Evolutionary conservation across 345 rosid species (phyloP).

Genomic region (Gossypium stocksii): DNA sequence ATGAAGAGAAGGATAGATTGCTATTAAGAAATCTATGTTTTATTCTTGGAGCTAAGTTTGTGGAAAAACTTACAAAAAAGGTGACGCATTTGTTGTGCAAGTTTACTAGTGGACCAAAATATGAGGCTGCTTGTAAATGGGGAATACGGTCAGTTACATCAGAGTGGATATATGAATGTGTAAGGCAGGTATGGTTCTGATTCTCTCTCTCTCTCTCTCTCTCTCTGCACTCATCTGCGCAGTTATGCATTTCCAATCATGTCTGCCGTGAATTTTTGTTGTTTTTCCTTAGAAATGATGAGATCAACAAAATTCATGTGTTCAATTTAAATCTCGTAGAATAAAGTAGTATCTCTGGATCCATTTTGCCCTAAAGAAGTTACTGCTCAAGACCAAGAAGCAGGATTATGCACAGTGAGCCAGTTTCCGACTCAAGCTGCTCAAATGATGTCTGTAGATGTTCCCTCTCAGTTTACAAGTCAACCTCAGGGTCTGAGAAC

Average conservation of each 20-base stretch:
- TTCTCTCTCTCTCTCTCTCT: slow-evolving; percentile 11
- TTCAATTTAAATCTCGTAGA: slow-evolving; percentile 36
- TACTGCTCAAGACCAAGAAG: slow-evolving; percentile 61
- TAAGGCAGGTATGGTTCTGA: slow-evolving; percentile 57
- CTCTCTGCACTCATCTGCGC: not conserved
- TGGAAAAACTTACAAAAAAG: slow-evolving; percentile 55
- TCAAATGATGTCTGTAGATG: slow-evolving; percentile 42
- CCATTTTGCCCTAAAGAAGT: slow-evolving; percentile 67
- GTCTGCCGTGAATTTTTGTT: not conserved
- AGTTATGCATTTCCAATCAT: not conserved
- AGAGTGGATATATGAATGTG: slow-evolving; percentile 89
- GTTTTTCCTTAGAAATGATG: slow-evolving; percentile 10
- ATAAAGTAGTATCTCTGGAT: slow-evolving; percentile 57
- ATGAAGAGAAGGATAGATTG: slow-evolving; percentile 65
- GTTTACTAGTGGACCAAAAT: slow-evolving; percentile 64
- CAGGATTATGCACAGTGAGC: slow-evolving; percentile 58
- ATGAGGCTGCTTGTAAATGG: slow-evolving; percentile 75
- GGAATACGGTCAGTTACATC: slow-evolving; percentile 56
- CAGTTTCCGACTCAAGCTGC: slow-evolving; percentile 64
- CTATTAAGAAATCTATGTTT: slow-evolving; percentile 75
- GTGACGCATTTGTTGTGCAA: slow-evolving; percentile 88
- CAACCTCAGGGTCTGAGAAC: slow-evolving; percentile 41
- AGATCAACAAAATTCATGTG: not conserved
- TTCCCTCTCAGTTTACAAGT: slow-evolving; percentile 44
- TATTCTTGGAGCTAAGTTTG: slow-evolving; percentile 76